Percentiles rank a stretch among this genome's conserved stretches.
Conservation (phyloP, 176 grass and related monocot species). For the Zea mays region DNA sequence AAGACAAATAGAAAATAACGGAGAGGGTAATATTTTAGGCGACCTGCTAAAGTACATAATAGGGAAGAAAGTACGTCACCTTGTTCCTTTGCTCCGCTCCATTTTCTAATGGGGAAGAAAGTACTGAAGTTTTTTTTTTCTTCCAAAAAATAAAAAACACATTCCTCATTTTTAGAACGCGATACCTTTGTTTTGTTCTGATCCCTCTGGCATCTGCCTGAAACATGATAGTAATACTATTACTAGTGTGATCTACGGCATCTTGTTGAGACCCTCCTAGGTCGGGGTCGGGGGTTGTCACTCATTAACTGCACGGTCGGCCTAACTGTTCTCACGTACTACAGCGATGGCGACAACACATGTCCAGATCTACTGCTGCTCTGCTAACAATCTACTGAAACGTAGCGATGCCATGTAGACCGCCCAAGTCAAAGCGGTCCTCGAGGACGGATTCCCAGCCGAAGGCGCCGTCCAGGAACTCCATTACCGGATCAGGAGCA, state of each 20-base stretch:
- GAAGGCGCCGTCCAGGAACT: slow-evolving; percentile 33
- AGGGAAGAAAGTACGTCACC: too few species aligned
- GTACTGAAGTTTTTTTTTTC: neutral
- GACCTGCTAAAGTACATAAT: neutral
- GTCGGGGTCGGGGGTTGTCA: neutral
- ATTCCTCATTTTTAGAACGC: neutral
- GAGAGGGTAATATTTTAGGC: too few species aligned
- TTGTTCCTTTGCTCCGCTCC: neutral
- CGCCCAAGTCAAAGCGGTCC: neutral
- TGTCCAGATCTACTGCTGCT: too few species aligned
- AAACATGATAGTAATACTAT: neutral
- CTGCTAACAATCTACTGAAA: slow-evolving; percentile 15
- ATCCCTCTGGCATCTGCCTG: neutral
- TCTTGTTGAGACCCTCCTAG: too few species aligned
- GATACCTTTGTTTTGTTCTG: neutral
- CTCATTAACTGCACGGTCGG: neutral
- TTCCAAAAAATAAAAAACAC: neutral
- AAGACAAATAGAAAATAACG: too few species aligned
- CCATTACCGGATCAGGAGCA: neutral
- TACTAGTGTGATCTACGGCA: neutral
- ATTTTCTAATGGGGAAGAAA: neutral
- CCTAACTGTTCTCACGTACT: neutral
- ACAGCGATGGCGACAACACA: neutral
- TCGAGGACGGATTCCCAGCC: slow-evolving; percentile 42
- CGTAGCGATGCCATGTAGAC: neutral